Conservation (phyloP, 1,284 basidiomycete genomes). For the Trichosporon coremiiforme region DNA sequence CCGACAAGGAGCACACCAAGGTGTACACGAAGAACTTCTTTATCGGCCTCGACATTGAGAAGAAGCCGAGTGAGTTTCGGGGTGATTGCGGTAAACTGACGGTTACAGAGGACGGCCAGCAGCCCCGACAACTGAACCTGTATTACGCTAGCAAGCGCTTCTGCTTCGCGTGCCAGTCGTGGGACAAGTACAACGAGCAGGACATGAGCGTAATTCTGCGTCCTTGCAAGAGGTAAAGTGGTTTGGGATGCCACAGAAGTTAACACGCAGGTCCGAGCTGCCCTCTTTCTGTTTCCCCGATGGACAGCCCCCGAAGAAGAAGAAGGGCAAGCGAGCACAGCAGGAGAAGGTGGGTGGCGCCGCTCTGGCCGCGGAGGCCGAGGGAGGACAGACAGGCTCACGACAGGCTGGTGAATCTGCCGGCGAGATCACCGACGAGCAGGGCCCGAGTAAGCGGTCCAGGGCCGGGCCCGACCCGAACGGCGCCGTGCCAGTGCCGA, state of each 20-base stretch:
- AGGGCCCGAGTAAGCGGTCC: constrained; percentile 51
- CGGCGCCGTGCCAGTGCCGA: constrained; percentile 21
- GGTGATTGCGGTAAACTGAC: constrained; percentile 32
- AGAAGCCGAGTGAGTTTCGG: constrained; percentile 72
- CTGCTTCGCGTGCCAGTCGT: constrained; percentile 89
- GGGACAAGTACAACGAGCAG: constrained; percentile 92
- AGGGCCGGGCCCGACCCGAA: constrained; percentile 32
- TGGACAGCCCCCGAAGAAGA: constrained; percentile 48
- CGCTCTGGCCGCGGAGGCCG: neutral
- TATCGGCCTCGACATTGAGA: constrained; percentile 90
- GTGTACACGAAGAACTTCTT: constrained; percentile 95
- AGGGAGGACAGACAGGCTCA: neutral
- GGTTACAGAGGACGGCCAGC: constrained; percentile 46
- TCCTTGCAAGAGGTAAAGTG: constrained; percentile 89
- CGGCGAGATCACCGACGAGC: constrained; percentile 41
- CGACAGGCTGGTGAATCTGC: constrained; percentile 17
- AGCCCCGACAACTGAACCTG: constrained; percentile 78
- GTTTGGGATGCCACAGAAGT: too few species aligned
- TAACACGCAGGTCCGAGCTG: constrained; percentile 41
- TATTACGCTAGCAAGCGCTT: constrained; percentile 97
- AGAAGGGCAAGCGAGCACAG: constrained; percentile 51
- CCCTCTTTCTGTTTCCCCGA: constrained; percentile 53
- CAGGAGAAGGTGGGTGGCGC: constrained; percentile 37
- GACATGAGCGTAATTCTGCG: constrained; percentile 94
- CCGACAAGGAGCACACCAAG: constrained; percentile 72